Evolutionary conservation across 768 basidiomycete genomes (phyloP).

Genomic region (Boletus tylopilopsis): DNA sequence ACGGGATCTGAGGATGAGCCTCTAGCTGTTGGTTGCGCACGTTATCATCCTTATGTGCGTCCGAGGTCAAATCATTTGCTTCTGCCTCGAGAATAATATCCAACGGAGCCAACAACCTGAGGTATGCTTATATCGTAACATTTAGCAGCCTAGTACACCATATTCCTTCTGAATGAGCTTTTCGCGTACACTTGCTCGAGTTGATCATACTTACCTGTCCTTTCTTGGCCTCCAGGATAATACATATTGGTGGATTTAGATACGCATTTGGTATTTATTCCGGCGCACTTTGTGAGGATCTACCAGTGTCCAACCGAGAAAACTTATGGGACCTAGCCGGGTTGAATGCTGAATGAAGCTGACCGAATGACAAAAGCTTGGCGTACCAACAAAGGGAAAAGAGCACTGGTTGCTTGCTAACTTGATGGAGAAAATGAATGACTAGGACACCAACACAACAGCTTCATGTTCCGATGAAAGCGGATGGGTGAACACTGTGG

Average conservation of each 20-base stretch:
- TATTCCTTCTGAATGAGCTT: no score
- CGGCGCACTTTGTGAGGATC: no score
- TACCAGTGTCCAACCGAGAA: no score
- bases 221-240: not conserved
- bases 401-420: not conserved
- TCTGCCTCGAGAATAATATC: slow-evolving; percentile 15
- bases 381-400: not conserved
- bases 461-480: not conserved
- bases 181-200: no score
- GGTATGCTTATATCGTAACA: not conserved
- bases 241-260: not conserved
- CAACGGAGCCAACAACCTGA: not conserved
- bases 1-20: slow-evolving; percentile 15
- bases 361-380: not conserved
- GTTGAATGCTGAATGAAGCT: no score
- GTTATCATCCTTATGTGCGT: slow-evolving; percentile 21
- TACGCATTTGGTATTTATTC: not conserved
- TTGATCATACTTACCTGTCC: no score
- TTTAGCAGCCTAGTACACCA: no score
- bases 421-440: not conserved
- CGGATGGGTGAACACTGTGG: not conserved
- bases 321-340: no score
- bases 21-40: slow-evolving; percentile 3
- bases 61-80: slow-evolving; percentile 12
- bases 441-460: not conserved